Base-by-base conservation (phyloP, 1,139 yeast genomes). In the Sugiyamaella paludigena region DNA sequence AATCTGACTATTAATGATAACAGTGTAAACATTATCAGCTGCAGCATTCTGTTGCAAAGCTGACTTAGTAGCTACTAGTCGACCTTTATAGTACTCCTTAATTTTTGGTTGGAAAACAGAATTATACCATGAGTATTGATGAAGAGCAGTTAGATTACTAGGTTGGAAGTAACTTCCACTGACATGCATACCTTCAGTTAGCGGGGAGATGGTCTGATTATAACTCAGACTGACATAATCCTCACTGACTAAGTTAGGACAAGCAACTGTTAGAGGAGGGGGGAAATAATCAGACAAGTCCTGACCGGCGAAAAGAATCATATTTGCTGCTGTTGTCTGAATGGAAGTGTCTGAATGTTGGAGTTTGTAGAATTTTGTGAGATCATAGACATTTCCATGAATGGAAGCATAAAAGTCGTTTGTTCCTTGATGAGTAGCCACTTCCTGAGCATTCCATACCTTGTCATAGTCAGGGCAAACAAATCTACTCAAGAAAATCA, bases 341-440 rank as follows among this genome's bases (percentile, higher is more conserved):
- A 61, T 56, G 4, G 63, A 64, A 26, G 58, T 63, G 48, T 71
- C 75, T 1, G 75, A 69, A 48, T 72, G 75, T 60, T 71, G 74
- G 30, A 57, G 49, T 34, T 52, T 60, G 63, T 70, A 71, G 52
- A 71, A 71, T 52, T 66, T 66, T 13, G 74, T 63, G 43, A 71
- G 58, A 45, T 71, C 75, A 52, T 71, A 71, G 4, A 72, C 75
- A 13, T 59, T 60, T 12, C 75, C 75, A 36, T 63, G 71, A 27
- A 71, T 62, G 1, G 70, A 64, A 10, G 68, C 75, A 45, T 59
- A 71, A 48, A 65, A 71, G 47, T 70, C 69, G 37, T 59, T 54
- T 3, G 63, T 54, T n/a, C 66, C 70, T 40, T 67, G 70, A 43
- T 71, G 75, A 29, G 63, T 55, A 5, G 56, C 52, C 9, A 71